A percentile compares a stretch with the other conserved stretches of the same genome.
Conservation (phyloP, 1,139 yeast genomes). For the Lodderomyces oxycetoniae region DNA sequence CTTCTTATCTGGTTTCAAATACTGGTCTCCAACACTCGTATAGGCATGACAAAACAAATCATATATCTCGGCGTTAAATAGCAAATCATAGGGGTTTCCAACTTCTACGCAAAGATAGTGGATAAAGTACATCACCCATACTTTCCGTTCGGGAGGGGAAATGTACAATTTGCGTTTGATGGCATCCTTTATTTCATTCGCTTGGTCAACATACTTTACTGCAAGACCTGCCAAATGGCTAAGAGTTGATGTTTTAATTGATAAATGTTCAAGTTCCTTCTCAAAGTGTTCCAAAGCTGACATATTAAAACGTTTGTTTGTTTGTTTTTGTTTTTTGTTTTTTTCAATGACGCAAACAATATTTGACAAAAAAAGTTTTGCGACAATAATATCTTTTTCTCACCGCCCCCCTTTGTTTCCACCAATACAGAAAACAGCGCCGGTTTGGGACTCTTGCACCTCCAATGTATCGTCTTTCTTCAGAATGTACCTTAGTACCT, state of each 20-base stretch:
- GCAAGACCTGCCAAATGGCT: conserved; percentile 39
- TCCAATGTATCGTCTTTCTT: too few relatives aligned
- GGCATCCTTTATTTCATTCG: conserved; percentile 28
- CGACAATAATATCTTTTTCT: too few relatives aligned
- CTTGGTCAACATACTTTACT: conserved; percentile 26
- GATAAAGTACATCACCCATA: conserved; percentile 34
- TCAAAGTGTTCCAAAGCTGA: conserved; percentile 18
- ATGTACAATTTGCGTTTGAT: conserved; percentile 32
- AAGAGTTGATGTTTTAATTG: conserved; percentile 38
- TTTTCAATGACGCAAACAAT: too few relatives aligned
- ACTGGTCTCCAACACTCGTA: conserved; percentile 7
- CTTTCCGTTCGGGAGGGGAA: conserved; percentile 38
- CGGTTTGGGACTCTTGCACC: too few relatives aligned
- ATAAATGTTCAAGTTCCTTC: conserved; percentile 30
- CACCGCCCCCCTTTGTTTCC: too few relatives aligned
- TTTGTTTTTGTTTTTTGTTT: too few relatives aligned
- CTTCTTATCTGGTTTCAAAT: not conserved
- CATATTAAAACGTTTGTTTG: too few relatives aligned
- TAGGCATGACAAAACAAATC: conserved; percentile 37
- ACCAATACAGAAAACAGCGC: too few relatives aligned
- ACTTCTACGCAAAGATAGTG: conserved; percentile 42
- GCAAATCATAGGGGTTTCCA: conserved; percentile 41
- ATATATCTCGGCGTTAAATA: conserved; percentile 33
- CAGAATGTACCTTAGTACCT: too few relatives aligned
- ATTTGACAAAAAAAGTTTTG: too few relatives aligned